A percentile compares a stretch with the other conserved stretches of the same genome.
Conservation (phyloP, 257 asterid species). For the Lycium barbarum region DNA sequence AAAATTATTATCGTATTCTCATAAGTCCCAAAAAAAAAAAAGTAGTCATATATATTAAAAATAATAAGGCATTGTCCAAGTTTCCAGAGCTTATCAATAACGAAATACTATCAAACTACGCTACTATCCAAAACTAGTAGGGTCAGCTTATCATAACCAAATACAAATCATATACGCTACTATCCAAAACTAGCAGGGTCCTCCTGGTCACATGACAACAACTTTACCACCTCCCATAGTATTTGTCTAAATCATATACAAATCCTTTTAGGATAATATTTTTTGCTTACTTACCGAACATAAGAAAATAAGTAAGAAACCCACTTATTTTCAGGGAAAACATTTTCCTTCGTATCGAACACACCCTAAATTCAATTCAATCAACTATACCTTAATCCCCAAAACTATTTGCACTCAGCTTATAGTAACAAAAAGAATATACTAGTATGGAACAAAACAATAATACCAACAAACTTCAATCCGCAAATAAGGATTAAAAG, state of each 20-base stretch:
- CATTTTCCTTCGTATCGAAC: no score
- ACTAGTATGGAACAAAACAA: constrained; percentile 9
- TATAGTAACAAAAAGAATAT: background rate
- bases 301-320: no score
- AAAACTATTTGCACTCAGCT: background rate
- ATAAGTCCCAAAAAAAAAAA: background rate
- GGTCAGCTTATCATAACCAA: constrained; percentile 5
- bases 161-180: background rate
- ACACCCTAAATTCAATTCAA: background rate
- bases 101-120: background rate
- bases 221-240: no score
- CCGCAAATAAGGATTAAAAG: background rate
- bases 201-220: no score
- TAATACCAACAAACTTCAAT: background rate
- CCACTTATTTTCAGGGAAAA: no score
- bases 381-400: background rate
- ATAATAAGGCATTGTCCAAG: background rate
- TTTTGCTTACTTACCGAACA: no score
- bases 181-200: no score
- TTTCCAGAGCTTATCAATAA: background rate
- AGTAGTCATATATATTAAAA: background rate
- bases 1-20: background rate
- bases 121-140: background rate
- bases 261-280: no score
- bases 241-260: no score